Percentiles rank a stretch among this genome's conserved stretches.
These are phyloP conservation scores for Podospora australis DNA, from an alignment of 495 filamentous ascomycete species.

Conservation along the genomic window DNA sequence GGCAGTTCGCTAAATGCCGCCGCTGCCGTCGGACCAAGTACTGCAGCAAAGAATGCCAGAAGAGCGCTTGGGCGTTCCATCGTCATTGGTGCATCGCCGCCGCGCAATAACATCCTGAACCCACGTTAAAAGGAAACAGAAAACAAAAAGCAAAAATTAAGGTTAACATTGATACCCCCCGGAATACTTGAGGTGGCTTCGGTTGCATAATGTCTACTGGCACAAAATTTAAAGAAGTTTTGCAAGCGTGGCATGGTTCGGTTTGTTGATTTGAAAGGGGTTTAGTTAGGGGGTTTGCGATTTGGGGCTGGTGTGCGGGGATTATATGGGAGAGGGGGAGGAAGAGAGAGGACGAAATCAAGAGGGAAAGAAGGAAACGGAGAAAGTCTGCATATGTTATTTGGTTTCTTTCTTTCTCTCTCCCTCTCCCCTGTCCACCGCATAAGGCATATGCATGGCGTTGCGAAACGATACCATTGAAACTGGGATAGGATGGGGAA, in stretches of 20 bases:
- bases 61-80: constrained; percentile 96
- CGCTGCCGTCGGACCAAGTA: constrained; percentile 96
- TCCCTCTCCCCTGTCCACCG: neutral
- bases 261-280: too few relatives aligned
- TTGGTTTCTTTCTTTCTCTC: constrained; percentile 1
- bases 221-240: neutral
- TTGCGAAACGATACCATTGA: constrained; percentile 1
- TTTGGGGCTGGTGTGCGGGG: neutral
- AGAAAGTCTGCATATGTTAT: neutral
- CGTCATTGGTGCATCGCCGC: constrained; percentile 94
- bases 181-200: constrained; percentile 6
- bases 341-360: neutral
- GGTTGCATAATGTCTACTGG: constrained; percentile 6
- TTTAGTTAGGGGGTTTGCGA: too few relatives aligned
- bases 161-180: constrained; percentile 31
- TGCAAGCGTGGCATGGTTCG: neutral
- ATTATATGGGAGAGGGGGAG: neutral
- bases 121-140: neutral
- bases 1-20: constrained; percentile 96
- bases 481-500: neutral
- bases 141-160: neutral
- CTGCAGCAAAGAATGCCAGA: constrained; percentile 99
- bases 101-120: constrained; percentile 35
- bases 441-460: constrained; percentile 4
- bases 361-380: neutral